Conservation (phyloP, 2,329 filamentous ascomycete genomes). For the Colletotrichum sp. region DNA sequence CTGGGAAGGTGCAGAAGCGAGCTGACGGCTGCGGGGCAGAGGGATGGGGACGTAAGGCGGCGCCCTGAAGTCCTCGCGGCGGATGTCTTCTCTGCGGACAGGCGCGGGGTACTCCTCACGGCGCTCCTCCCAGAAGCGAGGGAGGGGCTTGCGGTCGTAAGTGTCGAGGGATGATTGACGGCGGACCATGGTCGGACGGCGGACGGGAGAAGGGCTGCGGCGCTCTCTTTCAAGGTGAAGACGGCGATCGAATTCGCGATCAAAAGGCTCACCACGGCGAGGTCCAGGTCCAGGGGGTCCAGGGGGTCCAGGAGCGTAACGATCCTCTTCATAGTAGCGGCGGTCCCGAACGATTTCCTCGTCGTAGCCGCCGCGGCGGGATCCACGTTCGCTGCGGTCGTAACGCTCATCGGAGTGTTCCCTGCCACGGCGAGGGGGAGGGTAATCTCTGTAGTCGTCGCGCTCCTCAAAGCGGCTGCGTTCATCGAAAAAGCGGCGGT, state of each 20-base stretch:
- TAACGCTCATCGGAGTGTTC: conserved; percentile 56
- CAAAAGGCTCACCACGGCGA: conserved; percentile 31
- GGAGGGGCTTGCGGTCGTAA: conserved; percentile 75
- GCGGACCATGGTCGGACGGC: conserved; percentile 72
- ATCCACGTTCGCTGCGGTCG: conserved; percentile 41
- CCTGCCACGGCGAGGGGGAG: conserved; percentile 38
- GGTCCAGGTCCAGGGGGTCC: conserved; percentile 23
- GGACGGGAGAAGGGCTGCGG: conserved; percentile 54
- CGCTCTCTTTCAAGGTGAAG: conserved; percentile 61
- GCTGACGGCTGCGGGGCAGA: conserved; percentile 66
- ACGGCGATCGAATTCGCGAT: conserved; percentile 55
- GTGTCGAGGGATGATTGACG: conserved; percentile 91
- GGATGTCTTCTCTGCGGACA: conserved; percentile 50
- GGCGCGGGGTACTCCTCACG: conserved; percentile 69
- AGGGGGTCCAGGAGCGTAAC: conserved; percentile 26
- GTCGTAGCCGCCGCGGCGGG: conserved; percentile 45
- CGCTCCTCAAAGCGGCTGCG: conserved; percentile 18
- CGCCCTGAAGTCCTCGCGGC: conserved; percentile 58
- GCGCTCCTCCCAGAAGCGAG: conserved; percentile 47
- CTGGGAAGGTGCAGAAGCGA: conserved; percentile 62
- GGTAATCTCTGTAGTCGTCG: conserved; percentile 16
- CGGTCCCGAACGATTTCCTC: conserved; percentile 53
- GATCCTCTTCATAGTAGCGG: conserved; percentile 61
- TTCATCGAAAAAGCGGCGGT: conserved; percentile 54
- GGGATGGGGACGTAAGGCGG: conserved; percentile 67